These are phyloP conservation scores for Neopestalotiopsis sp. DNA, from an alignment of 2,329 filamentous ascomycete genomes.

Conservation along the genomic window DNA sequence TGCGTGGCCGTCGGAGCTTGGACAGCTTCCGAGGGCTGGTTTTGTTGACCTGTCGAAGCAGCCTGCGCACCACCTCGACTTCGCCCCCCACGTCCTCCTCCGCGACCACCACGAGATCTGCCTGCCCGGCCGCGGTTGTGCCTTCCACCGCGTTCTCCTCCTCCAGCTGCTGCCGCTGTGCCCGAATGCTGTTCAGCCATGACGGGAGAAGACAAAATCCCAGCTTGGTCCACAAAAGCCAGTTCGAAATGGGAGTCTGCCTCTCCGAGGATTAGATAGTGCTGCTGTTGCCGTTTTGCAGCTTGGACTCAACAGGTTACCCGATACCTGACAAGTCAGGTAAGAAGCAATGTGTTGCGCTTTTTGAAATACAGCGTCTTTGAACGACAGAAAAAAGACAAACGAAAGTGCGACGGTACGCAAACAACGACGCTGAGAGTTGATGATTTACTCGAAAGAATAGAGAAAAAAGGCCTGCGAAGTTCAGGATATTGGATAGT, in stretches of 20 bases:
- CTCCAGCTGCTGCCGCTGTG: neutral
- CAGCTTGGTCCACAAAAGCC: neutral
- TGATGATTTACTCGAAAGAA: neutral
- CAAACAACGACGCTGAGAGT: neutral
- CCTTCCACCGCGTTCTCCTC: neutral
- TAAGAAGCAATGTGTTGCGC: slow-evolving; percentile 35
- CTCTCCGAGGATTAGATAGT: too few relatives aligned
- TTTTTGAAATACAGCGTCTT: slow-evolving; percentile 56
- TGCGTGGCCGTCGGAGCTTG: slow-evolving; percentile 18
- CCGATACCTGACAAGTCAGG: neutral
- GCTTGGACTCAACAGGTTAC: neutral
- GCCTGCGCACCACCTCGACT: slow-evolving; percentile 1
- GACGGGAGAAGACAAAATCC: neutral
- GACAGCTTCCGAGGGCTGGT: slow-evolving; percentile 4
- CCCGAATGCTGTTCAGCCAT: neutral
- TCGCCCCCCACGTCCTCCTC: slow-evolving; percentile 10
- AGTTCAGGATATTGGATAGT: neutral
- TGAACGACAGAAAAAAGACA: slow-evolving; percentile 26
- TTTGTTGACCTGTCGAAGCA: neutral
- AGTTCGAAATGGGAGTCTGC: neutral
- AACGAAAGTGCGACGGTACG: neutral
- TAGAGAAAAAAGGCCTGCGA: neutral
- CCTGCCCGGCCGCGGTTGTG: slow-evolving; percentile 7
- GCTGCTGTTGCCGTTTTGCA: slow-evolving; percentile 1
- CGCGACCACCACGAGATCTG: slow-evolving; percentile 3